These are phyloP conservation scores for Eucalyptus tenuipes DNA, from an alignment of 345 rosid species.

Conservation along the genomic window DNA sequence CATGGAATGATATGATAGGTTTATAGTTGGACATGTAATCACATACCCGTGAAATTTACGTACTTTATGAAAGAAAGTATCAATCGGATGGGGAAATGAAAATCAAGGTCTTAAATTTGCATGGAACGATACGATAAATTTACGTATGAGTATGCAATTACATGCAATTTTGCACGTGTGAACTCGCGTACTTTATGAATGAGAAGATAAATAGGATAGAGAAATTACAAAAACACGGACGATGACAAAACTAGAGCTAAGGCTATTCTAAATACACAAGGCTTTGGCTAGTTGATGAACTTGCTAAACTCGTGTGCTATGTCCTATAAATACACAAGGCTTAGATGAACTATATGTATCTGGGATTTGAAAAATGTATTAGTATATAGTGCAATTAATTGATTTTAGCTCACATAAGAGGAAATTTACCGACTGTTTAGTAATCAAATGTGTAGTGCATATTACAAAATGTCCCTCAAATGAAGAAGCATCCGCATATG, in stretches of 20 bases:
- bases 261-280: neutral
- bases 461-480: neutral
- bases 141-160: neutral
- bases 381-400: neutral
- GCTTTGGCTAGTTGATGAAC: neutral
- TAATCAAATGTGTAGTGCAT: neutral
- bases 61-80: neutral
- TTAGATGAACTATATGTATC: neutral
- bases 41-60: neutral
- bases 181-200: neutral
- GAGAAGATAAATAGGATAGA: neutral
- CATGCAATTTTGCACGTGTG: neutral
- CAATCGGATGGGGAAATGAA: neutral
- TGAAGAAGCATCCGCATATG: neutral
- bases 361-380: neutral
- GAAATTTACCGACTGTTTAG: neutral
- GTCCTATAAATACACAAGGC: neutral
- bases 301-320: neutral
- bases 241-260: neutral
- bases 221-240: neutral
- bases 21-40: neutral
- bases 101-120: neutral
- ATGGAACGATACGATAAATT: neutral
- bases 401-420: neutral
- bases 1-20: neutral